phyloP scores from a whole-genome alignment of 495 filamentous ascomycete species.

The Hyaloscypha bicolor region DNA sequence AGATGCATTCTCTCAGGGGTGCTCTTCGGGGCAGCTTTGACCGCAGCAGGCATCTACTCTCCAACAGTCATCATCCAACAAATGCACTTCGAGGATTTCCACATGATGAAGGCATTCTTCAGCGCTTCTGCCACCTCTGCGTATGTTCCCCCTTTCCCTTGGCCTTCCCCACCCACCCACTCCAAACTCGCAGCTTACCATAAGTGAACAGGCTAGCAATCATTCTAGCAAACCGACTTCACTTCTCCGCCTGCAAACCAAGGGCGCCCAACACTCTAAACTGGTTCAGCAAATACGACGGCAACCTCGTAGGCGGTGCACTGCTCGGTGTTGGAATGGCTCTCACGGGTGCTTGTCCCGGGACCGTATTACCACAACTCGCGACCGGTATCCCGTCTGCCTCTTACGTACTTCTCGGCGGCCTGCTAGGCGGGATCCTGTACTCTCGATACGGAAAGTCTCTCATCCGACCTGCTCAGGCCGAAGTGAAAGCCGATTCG shows the following conservation, averaged over 20 bases:
- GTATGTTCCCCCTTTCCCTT: constrained; percentile 42
- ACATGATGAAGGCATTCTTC: constrained; percentile 61
- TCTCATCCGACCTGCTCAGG: not conserved
- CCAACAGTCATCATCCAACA: constrained; percentile 55
- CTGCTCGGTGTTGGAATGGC: constrained; percentile 58
- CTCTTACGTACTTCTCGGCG: constrained; percentile 44
- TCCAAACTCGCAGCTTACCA: not conserved
- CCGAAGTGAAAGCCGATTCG: not conserved
- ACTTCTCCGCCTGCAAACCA: constrained; percentile 30
- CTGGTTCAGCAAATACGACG: constrained; percentile 48
- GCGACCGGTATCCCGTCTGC: constrained; percentile 49
- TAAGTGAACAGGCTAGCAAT: not conserved
- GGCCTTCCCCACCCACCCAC: not conserved
- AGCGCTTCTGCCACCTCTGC: constrained; percentile 54
- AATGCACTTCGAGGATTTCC: constrained; percentile 54
- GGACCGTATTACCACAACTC: constrained; percentile 56
- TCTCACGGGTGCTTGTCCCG: constrained; percentile 52
- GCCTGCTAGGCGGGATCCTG: constrained; percentile 45
- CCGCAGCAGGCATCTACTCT: constrained; percentile 53
- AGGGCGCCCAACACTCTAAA: constrained; percentile 33
- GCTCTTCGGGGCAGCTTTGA: constrained; percentile 56
- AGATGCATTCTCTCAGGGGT: constrained; percentile 36
- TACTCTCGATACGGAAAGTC: constrained; percentile 20
- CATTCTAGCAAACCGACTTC: constrained; percentile 30
- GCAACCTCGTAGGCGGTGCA: constrained; percentile 57